phyloP scores from a whole-genome alignment of 2,329 filamentous ascomycete species.

The Tolypocladium ophioglossoides region DNA sequence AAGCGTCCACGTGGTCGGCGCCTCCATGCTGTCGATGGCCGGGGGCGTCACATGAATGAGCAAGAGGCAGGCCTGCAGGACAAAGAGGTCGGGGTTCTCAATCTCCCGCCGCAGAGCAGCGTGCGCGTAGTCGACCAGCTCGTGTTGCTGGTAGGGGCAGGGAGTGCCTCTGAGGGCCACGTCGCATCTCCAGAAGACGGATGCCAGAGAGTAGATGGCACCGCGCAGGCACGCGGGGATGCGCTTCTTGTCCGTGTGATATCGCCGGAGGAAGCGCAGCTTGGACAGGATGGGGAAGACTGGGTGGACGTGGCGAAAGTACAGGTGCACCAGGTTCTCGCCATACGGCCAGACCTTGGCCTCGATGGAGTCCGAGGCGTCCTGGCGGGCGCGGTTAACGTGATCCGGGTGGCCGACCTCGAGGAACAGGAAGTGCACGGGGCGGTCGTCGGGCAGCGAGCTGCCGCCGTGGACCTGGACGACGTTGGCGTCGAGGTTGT shows the following conservation, averaged over 20 bases:
- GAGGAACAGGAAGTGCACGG: conserved; percentile 34
- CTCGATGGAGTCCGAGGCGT: conserved; percentile 31
- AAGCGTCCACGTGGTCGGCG: conserved; percentile 32
- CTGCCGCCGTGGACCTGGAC: conserved; percentile 29
- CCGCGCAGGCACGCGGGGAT: conserved; percentile 34
- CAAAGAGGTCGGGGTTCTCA: conserved; percentile 33
- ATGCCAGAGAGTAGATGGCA: conserved; percentile 32
- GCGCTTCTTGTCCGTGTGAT: conserved; percentile 22
- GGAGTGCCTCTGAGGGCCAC: conserved; percentile 15
- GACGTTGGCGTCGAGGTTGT: conserved; percentile 32
- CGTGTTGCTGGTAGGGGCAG: conserved; percentile 28
- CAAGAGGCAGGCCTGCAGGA: conserved; percentile 34
- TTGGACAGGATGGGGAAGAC: conserved; percentile 33
- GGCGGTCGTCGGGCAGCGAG: conserved; percentile 21
- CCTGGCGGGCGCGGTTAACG: conserved; percentile 24
- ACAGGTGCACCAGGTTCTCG: conserved; percentile 30
- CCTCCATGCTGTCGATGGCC: conserved; percentile 33
- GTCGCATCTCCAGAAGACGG: conserved; percentile 29
- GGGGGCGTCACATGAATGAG: conserved; percentile 34
- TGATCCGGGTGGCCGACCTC: conserved; percentile 33
- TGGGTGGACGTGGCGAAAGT: conserved; percentile 34
- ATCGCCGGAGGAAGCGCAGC: conserved; percentile 28
- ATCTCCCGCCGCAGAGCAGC: conserved; percentile 32
- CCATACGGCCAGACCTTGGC: conserved; percentile 27
- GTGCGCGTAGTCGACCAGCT: conserved; percentile 29